phyloP scores from a whole-genome alignment of 2,329 filamentous ascomycete species.

The Ceratocystis colombiana region DNA sequence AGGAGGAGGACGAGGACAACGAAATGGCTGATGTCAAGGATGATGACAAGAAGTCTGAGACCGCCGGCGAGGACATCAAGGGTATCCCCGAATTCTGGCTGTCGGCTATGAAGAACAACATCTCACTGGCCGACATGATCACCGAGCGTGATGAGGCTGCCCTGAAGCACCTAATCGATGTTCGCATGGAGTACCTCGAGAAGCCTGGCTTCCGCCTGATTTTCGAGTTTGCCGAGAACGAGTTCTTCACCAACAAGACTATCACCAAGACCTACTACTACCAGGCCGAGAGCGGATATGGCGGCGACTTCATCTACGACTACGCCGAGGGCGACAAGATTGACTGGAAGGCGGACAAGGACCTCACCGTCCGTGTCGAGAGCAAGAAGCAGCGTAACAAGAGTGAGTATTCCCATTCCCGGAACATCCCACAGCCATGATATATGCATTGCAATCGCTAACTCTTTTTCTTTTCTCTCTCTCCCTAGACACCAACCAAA shows the following conservation, averaged over 20 bases:
- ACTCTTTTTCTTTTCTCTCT: neutral
- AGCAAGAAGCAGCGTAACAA: constrained; percentile 99
- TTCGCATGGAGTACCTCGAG: constrained; percentile 98
- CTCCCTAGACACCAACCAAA: constrained; percentile 85
- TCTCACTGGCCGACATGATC: constrained; percentile 95
- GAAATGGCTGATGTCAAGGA: constrained; percentile 48
- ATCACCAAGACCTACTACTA: constrained; percentile 99
- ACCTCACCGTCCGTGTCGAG: constrained; percentile 88
- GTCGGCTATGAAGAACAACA: constrained; percentile 99
- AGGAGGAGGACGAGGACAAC: constrained; percentile 65
- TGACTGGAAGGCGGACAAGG: constrained; percentile 87
- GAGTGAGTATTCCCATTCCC: constrained; percentile 51
- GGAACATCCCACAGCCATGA: constrained; percentile 21
- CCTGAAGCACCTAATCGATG: constrained; percentile 78
- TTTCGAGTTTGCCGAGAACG: constrained; percentile 91
- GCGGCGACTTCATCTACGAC: constrained; percentile 98
- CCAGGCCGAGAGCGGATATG: constrained; percentile 96
- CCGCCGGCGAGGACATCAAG: constrained; percentile 43
- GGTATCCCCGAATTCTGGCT: constrained; percentile 99
- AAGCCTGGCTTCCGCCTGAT: constrained; percentile 96
- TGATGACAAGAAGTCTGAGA: constrained; percentile 45
- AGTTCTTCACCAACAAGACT: constrained; percentile 94
- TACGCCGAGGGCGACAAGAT: constrained; percentile 98
- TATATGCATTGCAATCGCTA: neutral
- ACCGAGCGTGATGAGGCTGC: constrained; percentile 94